phyloP scores from a whole-genome alignment of 768 basidiomycete genomes.

The Pleurotus tuoliensis region DNA sequence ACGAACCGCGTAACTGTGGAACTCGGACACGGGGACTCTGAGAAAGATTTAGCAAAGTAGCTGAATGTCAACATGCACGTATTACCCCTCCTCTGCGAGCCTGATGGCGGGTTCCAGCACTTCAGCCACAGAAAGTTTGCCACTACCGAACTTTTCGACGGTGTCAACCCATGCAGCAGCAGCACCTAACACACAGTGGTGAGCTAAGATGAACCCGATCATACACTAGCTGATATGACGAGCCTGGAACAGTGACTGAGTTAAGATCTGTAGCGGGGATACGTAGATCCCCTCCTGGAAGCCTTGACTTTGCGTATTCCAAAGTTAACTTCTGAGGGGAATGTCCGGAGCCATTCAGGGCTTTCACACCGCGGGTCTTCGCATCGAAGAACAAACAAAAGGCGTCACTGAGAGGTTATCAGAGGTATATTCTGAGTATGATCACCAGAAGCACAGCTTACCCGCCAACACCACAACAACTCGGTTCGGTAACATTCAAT shows the following conservation, averaged over 20 bases:
- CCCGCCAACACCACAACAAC: conserved; percentile 92
- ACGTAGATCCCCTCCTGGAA: conserved; percentile 50
- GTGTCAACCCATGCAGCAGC: conserved; percentile 96
- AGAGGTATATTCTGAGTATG: conserved; percentile 3
- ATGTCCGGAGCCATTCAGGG: conserved; percentile 88
- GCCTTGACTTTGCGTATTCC: conserved; percentile 66
- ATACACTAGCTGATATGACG: neutral
- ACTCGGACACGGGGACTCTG: conserved; percentile 86
- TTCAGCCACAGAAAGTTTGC: conserved; percentile 58
- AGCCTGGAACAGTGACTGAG: conserved; percentile 86
- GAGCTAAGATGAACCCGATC: conserved; percentile 2
- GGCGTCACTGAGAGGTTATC: conserved; percentile 54
- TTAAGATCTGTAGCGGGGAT: conserved; percentile 85
- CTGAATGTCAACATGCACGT: neutral
- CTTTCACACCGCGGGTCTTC: conserved; percentile 75
- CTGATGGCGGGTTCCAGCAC: conserved; percentile 86
- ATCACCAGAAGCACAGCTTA: conserved; percentile 27
- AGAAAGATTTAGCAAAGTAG: neutral
- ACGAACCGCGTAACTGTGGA: conserved; percentile 55
- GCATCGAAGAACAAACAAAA: conserved; percentile 94
- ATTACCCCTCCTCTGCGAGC: conserved; percentile 86
- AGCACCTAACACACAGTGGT: conserved; percentile 50
- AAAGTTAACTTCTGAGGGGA: conserved; percentile 78
- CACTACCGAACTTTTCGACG: conserved; percentile 76
- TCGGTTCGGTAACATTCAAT: conserved; percentile 87